Evolutionary conservation across 768 basidiomycete species (phyloP).

Genomic region (Boletus tylopilopsis): DNA sequence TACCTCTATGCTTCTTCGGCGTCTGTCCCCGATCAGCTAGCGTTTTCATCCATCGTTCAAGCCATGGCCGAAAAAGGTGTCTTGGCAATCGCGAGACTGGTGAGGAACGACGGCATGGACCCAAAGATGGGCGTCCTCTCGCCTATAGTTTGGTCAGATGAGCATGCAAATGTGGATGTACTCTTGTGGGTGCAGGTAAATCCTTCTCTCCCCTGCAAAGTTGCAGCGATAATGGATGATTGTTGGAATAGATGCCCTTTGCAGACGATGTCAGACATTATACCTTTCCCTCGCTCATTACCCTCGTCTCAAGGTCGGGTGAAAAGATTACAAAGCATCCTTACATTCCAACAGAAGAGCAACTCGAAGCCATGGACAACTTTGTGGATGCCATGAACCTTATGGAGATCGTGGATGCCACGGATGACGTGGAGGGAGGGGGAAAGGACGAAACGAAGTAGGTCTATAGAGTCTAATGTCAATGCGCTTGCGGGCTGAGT

Average conservation of each 20-base stretch:
- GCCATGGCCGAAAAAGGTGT: constrained; percentile 67
- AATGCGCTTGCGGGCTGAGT: constrained; percentile 2
- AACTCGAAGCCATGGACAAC: constrained; percentile 77
- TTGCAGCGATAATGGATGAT: background rate
- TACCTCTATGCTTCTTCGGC: constrained; percentile 78
- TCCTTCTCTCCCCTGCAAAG: background rate
- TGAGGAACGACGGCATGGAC: constrained; percentile 65
- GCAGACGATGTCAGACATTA: constrained; percentile 91
- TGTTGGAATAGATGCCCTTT: constrained; percentile 78
- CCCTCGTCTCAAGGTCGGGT: constrained; percentile 71
- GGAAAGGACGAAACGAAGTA: constrained; percentile 77
- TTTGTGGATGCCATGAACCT: constrained; percentile 91
- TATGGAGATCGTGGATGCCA: constrained; percentile 76
- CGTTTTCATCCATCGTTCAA: constrained; percentile 81
- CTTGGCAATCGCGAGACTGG: constrained; percentile 82
- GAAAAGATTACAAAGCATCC: constrained; percentile 72
- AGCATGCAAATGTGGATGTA: constrained; percentile 78
- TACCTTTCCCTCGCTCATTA: constrained; percentile 77
- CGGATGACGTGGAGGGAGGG: constrained; percentile 81
- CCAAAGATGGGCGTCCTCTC: constrained; percentile 82
- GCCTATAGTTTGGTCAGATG: constrained; percentile 57
- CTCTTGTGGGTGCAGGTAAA: constrained; percentile 80
- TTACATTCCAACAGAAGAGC: constrained; percentile 75
- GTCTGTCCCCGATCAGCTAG: constrained; percentile 69
- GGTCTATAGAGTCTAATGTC: constrained; percentile 10